Evolutionary conservation across 495 filamentous ascomycete species (phyloP).

Genomic region (Trichoderma erinaceum): DNA sequence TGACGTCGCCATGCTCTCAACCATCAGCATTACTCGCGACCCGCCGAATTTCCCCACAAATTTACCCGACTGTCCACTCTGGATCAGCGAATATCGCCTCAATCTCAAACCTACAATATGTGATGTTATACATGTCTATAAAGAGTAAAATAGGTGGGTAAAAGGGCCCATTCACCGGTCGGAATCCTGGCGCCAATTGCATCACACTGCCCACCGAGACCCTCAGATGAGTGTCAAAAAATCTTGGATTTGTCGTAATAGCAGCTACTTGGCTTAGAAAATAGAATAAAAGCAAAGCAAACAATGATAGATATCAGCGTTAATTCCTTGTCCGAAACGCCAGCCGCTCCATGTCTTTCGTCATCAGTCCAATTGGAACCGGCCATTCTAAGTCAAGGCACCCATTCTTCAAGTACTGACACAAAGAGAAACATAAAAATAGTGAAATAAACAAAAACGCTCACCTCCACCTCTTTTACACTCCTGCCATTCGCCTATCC

Average conservation of each 20-base stretch:
- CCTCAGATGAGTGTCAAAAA: not conserved
- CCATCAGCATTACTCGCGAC: not conserved
- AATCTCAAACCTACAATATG: not conserved
- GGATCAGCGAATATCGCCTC: not conserved
- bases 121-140: not conserved
- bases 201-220: not conserved
- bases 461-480: not conserved
- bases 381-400: not conserved
- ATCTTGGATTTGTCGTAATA: not conserved
- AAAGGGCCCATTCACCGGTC: not conserved
- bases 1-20: not conserved
- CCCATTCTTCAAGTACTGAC: not conserved
- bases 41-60: not conserved
- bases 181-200: not conserved
- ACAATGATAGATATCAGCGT: not conserved
- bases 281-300: not conserved
- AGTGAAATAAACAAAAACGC: not conserved
- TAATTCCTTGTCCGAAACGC: not conserved
- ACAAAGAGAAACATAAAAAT: not conserved
- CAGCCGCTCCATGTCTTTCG: slow-evolving; percentile 7
- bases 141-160: too few relatives aligned
- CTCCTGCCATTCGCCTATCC: slow-evolving; percentile 37
- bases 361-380: not conserved
- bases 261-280: not conserved
- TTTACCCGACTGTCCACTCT: not conserved